A percentile compares a stretch with the other conserved stretches of the same genome.
These are phyloP conservation scores for Paralagenidium karlingii DNA, from an alignment of 352 stramenopile species.

Conservation along the genomic window DNA sequence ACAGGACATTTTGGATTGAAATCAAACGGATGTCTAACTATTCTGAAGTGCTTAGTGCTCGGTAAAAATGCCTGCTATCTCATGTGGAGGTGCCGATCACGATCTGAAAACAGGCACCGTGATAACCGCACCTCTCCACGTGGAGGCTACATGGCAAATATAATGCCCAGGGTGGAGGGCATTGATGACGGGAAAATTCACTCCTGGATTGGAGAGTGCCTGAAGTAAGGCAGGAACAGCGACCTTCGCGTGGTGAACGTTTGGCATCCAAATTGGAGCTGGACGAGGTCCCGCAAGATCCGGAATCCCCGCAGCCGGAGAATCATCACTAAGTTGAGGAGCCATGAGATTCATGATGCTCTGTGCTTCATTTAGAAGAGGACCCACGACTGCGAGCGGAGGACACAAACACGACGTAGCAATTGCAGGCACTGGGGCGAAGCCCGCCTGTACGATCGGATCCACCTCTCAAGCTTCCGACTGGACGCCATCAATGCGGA, in stretches of 20 bases:
- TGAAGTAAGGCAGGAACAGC: constrained; percentile 6
- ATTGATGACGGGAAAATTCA: constrained; percentile 4
- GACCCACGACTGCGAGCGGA: too few relatives aligned
- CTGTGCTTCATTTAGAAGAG: too few relatives aligned
- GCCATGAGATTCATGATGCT: too few relatives aligned
- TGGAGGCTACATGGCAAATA: constrained; percentile 4
- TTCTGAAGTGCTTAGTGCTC: constrained; percentile 1
- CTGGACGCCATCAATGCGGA: constrained; percentile 5
- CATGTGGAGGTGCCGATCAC: constrained; percentile 3
- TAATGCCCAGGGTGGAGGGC: constrained; percentile 1
- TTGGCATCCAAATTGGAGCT: constrained; percentile 1
- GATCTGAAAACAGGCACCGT: constrained; percentile 8
- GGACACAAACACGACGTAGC: too few relatives aligned
- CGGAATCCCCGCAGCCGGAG: too few relatives aligned
- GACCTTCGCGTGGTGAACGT: constrained; percentile 6
- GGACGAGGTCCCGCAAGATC: constrained; percentile 3
- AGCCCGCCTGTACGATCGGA: background rate
- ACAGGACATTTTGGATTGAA: constrained; percentile 5
- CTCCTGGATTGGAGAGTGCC: constrained; percentile 5
- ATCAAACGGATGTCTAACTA: constrained; percentile 2
- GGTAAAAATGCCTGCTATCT: too few relatives aligned
- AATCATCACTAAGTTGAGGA: too few relatives aligned
- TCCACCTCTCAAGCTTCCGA: constrained; percentile 2
- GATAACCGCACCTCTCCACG: constrained; percentile 2
- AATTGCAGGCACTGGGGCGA: background rate